phyloP scores from a whole-genome alignment of 352 stramenopile species.

The Phytophthora fragariae region DNA sequence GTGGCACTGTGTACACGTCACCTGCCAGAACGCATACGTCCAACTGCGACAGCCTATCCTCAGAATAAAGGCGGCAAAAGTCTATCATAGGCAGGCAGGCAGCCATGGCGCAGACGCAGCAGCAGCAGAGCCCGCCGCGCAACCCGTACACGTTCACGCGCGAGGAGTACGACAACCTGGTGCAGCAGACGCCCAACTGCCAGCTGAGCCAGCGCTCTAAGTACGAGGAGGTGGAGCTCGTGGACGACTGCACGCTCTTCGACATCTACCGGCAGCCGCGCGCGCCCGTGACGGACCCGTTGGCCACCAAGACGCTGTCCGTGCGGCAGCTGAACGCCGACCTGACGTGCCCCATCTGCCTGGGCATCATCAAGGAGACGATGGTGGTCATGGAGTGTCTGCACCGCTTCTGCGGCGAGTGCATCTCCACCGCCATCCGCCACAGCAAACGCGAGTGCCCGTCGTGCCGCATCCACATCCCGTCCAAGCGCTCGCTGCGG shows the following conservation, averaged over 20 bases:
- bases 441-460: constrained; percentile 90
- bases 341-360: constrained; percentile 89
- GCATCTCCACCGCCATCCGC: constrained; percentile 89
- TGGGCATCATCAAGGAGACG: constrained; percentile 87
- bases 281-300: constrained; percentile 60
- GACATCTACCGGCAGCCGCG: constrained; percentile 90
- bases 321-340: constrained; percentile 81
- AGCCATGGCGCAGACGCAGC: constrained; percentile 12
- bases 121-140: constrained; percentile 27
- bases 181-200: constrained; percentile 46
- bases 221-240: constrained; percentile 88
- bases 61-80: too few relatives aligned
- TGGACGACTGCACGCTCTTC: constrained; percentile 91
- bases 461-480: constrained; percentile 91
- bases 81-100: not conserved
- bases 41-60: constrained; percentile 3
- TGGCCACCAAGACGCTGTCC: constrained; percentile 65
- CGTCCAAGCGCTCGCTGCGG: constrained; percentile 84
- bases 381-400: constrained; percentile 93
- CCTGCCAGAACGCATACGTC: not conserved
- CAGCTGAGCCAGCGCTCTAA: constrained; percentile 73
- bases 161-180: constrained; percentile 70
- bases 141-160: constrained; percentile 81
- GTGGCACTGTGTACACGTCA: not conserved
- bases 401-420: constrained; percentile 92